phyloP scores from a whole-genome alignment of 768 basidiomycete genomes.

The Tephrocybe rancida region DNA sequence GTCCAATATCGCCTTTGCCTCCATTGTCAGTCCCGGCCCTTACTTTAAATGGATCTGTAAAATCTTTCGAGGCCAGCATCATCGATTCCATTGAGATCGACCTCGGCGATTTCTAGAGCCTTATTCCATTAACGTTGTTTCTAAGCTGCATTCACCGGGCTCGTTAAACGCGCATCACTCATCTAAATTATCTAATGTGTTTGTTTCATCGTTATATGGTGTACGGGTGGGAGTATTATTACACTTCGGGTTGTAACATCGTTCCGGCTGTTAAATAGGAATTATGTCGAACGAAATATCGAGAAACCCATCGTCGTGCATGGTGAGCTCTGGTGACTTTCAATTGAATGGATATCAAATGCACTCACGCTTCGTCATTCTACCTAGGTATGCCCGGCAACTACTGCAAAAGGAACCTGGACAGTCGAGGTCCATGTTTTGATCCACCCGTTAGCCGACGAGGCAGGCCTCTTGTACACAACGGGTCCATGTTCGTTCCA shows the following conservation, averaged over 20 bases:
- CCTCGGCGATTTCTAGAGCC: conserved; percentile 70
- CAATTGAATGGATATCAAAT: neutral
- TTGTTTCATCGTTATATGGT: conserved; percentile 10
- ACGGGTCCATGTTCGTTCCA: no score
- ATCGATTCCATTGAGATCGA: conserved; percentile 75
- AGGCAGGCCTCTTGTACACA: no score
- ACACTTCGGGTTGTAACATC: conserved; percentile 6
- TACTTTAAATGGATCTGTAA: conserved; percentile 29
- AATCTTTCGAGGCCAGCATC: conserved; percentile 56
- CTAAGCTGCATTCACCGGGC: neutral
- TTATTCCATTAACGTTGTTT: neutral
- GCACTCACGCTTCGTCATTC: neutral
- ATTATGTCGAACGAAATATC: conserved; percentile 3
- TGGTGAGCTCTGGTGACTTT: neutral
- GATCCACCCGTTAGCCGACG: no score
- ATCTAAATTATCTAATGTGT: conserved; percentile 8
- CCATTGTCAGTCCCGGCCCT: conserved; percentile 19
- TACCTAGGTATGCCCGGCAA: no score
- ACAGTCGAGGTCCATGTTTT: no score
- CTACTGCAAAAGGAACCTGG: no score
- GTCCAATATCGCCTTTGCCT: conserved; percentile 26
- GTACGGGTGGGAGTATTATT: conserved; percentile 12
- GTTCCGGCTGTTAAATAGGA: conserved; percentile 13
- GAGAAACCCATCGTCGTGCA: neutral
- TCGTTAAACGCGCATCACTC: neutral